phyloP scores from a whole-genome alignment of 192 early-diverging fungal genomes.

The Backusella liffmaniae region DNA sequence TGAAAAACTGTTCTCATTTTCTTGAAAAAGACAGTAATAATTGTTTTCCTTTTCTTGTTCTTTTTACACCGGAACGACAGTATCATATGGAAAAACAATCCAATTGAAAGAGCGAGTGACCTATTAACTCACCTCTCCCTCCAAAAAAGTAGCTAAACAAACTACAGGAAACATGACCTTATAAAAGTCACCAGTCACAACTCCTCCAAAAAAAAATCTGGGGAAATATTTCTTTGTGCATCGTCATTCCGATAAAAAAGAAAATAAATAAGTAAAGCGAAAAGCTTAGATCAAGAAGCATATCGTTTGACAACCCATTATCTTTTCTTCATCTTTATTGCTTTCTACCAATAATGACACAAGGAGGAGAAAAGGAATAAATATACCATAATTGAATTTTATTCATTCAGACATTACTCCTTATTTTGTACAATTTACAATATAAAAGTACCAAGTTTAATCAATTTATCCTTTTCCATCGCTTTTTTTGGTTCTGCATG shows the following conservation, averaged over 20 bases:
- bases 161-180: not conserved
- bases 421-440: not conserved
- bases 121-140: not conserved
- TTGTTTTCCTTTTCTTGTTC: not conserved
- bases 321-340: not conserved
- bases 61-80: not conserved
- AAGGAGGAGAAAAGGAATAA: not conserved
- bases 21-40: too few relatives aligned
- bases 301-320: not conserved
- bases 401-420: not conserved
- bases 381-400: not conserved
- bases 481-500: not conserved
- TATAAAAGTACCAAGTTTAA: not conserved
- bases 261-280: not conserved
- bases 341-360: not conserved
- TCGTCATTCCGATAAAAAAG: not conserved
- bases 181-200: not conserved
- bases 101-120: not conserved
- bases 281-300: not conserved
- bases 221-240: not conserved
- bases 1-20: too few relatives aligned
- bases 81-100: not conserved
- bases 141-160: not conserved
- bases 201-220: not conserved
- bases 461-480: constrained; percentile 2